These are phyloP conservation scores for Leccinellum albellum DNA, from an alignment of 768 basidiomycete genomes.

Conservation along the genomic window DNA sequence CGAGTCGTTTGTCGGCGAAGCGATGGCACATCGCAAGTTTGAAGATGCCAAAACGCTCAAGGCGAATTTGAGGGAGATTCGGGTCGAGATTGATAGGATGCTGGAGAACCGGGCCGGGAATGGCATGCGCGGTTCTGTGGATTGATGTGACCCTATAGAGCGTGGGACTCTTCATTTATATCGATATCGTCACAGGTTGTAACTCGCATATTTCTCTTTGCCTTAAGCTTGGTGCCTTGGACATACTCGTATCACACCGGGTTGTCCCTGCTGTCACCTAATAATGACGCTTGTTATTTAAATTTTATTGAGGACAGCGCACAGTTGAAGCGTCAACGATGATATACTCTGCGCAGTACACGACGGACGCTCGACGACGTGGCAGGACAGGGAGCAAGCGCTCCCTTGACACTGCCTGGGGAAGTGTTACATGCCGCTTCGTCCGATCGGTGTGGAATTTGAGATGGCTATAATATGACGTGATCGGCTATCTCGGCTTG, in stretches of 20 bases:
- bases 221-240: not conserved
- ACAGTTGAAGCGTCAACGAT: too few species aligned
- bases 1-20: constrained; percentile 87
- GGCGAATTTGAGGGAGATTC: constrained; percentile 75
- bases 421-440: too few species aligned
- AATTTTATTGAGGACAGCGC: not conserved
- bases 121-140: not conserved
- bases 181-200: constrained; percentile 4
- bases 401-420: too few species aligned
- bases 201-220: not conserved
- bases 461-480: too few species aligned
- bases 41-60: constrained; percentile 90
- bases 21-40: constrained; percentile 86
- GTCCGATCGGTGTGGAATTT: too few species aligned
- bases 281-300: not conserved
- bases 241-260: too few species aligned
- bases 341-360: too few species aligned
- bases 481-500: too few species aligned
- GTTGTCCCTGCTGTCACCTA: too few species aligned
- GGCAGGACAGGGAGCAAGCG: too few species aligned
- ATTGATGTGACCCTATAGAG: not conserved
- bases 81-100: constrained; percentile 75
- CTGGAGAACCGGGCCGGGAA: constrained; percentile 33
- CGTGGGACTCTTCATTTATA: not conserved
- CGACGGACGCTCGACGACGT: too few species aligned